Conservation (phyloP, 2,329 filamentous ascomycete species). For the Aspergillus clavatus region DNA sequence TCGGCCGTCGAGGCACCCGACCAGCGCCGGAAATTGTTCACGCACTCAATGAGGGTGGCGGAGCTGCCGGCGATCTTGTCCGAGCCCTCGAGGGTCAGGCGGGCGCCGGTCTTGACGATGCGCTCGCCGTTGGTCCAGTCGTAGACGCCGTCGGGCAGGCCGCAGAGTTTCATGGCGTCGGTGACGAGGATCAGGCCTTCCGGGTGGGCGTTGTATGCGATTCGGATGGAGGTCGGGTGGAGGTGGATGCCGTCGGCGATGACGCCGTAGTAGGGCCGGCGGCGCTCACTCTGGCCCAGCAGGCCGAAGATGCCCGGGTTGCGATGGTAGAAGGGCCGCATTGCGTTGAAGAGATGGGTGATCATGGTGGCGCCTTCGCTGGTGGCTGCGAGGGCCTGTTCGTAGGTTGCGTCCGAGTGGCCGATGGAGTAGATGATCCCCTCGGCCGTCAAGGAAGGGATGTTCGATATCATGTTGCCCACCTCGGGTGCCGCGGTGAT, state of each 20-base stretch:
- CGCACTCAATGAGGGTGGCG: conserved; percentile 41
- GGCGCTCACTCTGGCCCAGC: conserved; percentile 60
- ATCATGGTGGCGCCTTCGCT: conserved; percentile 79
- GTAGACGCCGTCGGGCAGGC: conserved; percentile 77
- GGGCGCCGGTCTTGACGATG: conserved; percentile 58
- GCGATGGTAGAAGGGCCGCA: conserved; percentile 83
- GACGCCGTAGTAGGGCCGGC: conserved; percentile 72
- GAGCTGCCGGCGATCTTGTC: conserved; percentile 70
- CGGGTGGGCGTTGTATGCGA: conserved; percentile 81
- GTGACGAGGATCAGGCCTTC: conserved; percentile 84
- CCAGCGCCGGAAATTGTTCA: conserved; percentile 43
- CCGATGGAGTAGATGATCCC: conserved; percentile 76
- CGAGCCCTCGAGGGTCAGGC: conserved; percentile 71
- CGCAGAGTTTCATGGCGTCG: conserved; percentile 84
- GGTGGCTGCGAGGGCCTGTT: conserved; percentile 68
- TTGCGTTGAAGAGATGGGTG: conserved; percentile 90
- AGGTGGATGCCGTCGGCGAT: conserved; percentile 89
- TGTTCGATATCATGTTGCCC: conserved; percentile 63
- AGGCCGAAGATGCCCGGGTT: conserved; percentile 88
- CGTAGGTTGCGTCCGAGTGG: conserved; percentile 82
- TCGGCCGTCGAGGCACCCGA: conserved; percentile 36
- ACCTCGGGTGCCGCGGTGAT: conserved; percentile 83
- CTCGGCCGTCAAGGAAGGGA: conserved; percentile 59
- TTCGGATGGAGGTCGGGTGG: conserved; percentile 81
- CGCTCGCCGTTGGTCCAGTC: conserved; percentile 73